Conservation (phyloP, 2,329 filamentous ascomycete species). For the Fusarium sp. region DNA sequence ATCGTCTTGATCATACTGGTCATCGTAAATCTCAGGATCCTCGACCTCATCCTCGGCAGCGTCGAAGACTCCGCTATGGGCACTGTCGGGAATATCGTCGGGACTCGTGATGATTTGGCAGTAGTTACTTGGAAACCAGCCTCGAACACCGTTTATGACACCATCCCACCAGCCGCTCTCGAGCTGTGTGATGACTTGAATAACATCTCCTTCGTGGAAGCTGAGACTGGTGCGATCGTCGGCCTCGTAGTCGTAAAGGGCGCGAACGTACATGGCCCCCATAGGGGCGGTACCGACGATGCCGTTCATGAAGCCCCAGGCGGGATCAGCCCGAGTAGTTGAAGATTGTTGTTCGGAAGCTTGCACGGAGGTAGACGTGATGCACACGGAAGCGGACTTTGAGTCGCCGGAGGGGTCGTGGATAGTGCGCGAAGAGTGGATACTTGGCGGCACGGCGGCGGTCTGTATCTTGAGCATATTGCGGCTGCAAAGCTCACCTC, state of each 20-base stretch:
- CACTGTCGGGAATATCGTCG: conserved; percentile 75
- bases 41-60: conserved; percentile 71
- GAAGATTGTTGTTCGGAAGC: conserved; percentile 41
- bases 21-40: conserved; percentile 73
- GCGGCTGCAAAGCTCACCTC: conserved; percentile 49
- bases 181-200: conserved; percentile 97
- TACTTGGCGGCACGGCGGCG: conserved; percentile 48
- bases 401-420: conserved; percentile 47
- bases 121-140: conserved; percentile 99
- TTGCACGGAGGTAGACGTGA: conserved; percentile 42
- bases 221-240: conserved; percentile 97
- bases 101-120: conserved; percentile 85
- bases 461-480: conserved; percentile 49
- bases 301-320: conserved; percentile 65
- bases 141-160: conserved; percentile 93
- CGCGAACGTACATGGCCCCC: conserved; percentile 88
- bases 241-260: conserved; percentile 97
- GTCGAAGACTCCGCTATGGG: conserved; percentile 65
- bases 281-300: conserved; percentile 68
- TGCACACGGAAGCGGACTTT: conserved; percentile 45
- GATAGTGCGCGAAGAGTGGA: conserved; percentile 48
- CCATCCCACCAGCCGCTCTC: conserved; percentile 99
- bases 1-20: conserved; percentile 73
- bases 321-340: conserved; percentile 44
- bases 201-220: conserved; percentile 96